A percentile compares a stretch with the other conserved stretches of the same genome.
Conservation (phyloP, 768 basidiomycete genomes). For the Amanita molliuscula region DNA sequence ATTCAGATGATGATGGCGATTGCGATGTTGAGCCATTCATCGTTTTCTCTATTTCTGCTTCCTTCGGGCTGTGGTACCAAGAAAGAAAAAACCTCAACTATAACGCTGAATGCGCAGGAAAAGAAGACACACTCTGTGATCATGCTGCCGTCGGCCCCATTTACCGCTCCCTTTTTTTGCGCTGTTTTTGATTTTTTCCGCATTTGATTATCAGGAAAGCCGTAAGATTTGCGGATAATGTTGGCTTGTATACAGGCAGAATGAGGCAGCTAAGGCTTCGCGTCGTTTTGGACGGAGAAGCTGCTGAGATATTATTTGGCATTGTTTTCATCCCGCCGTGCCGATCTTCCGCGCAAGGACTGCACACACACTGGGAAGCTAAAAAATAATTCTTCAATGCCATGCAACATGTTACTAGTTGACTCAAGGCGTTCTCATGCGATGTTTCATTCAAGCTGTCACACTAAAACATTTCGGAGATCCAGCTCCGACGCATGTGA, state of each 20-base stretch:
- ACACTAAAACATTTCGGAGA: too few species aligned
- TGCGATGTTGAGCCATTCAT: not conserved
- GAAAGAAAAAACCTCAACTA: not conserved
- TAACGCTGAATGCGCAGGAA: not conserved
- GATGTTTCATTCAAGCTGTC: too few species aligned
- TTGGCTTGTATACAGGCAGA: not conserved
- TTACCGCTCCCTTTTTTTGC: not conserved
- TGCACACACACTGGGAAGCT: too few species aligned
- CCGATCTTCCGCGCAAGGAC: too few species aligned
- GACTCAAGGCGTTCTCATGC: too few species aligned
- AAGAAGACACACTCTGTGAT: not conserved
- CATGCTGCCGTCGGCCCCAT: not conserved
- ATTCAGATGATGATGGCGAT: not conserved
- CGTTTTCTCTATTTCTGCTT: not conserved
- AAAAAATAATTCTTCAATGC: too few species aligned
- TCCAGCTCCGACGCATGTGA: too few species aligned
- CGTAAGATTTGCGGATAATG: slow-evolving; percentile 6
- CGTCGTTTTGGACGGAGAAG: not conserved
- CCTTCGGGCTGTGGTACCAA: not conserved
- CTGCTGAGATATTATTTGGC: not conserved
- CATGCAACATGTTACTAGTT: too few species aligned
- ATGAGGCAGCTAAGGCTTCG: not conserved
- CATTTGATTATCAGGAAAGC: slow-evolving; percentile 4
- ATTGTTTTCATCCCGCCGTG: too few species aligned
- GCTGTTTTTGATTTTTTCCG: slow-evolving; percentile 6